Base-by-base conservation (phyloP, 2,329 filamentous ascomycete genomes). In the Colletotrichum cuscutae region DNA sequence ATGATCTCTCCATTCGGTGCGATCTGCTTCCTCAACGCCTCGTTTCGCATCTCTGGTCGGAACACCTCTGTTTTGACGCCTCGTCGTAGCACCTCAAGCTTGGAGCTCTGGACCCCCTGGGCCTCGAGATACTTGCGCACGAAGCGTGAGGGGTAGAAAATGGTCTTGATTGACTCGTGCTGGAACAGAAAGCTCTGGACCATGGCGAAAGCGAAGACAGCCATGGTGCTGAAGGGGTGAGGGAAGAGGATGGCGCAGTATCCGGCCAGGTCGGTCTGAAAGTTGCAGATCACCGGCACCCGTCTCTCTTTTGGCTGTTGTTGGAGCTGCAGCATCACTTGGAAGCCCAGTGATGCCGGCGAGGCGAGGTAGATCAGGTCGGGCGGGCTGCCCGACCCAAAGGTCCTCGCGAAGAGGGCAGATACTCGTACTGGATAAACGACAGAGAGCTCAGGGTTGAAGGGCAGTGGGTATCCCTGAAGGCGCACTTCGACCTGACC, bases 231-330 rank as follows among this genome's bases (percentile, higher is more conserved):
- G 22, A 94, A 83, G 0, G 90, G 90, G 1, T 85, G 82, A 0
- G 91, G 90, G 73, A 94, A 92, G n/a, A 94, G 83, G 63, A 94
- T 92, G 61, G 89, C 86, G 77, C 90, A 91, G 79, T 94, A 94
- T 1, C 91, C 91, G 0, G 90, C 89, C 11, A 94, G 83, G 78
- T 94, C 92, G 1, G 92, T 94, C 80, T 94, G 92, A 75, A 93
- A 94, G 79, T 93, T 94, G 79, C 91, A 88, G 56, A 93, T 84
- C 1, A 92, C 84, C 2, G 89, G 89, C 1, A 91, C 87, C 54
- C 90, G 89, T 9, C 84, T 84, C 37, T 87, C 83, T 26, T 79
- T 80, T 15, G 85, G 83, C 66, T 92, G 86, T 75, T 92, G 91
- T 57, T 90, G 87, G 63, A 93, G 82, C 78, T 93, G 91, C n/a